Conservation (phyloP, 306 rosid genomes). For the Mimosa bimucronata region DNA sequence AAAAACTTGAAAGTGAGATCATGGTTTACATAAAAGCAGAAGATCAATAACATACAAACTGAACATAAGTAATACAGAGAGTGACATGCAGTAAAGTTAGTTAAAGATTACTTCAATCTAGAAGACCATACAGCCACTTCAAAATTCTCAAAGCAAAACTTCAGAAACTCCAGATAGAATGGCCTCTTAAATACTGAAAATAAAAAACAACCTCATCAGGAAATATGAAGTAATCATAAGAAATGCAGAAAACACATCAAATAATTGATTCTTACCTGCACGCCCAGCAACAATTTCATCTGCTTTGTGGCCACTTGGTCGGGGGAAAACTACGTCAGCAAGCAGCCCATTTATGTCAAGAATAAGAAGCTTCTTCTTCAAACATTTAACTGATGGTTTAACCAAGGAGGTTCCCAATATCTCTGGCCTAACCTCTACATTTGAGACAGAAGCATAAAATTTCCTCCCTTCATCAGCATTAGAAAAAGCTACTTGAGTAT, state of each 20-base stretch:
- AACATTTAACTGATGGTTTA: slow-evolving; percentile 28
- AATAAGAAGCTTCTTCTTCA: slow-evolving; percentile 75
- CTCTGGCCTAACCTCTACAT: slow-evolving; percentile 37
- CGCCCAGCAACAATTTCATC: slow-evolving; percentile 53
- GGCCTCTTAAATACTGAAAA: slow-evolving; percentile 90
- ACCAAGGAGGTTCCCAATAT: slow-evolving; percentile 38
- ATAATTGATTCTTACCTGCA: slow-evolving; percentile 57
- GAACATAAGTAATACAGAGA: not conserved
- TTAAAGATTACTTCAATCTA: slow-evolving; percentile 63
- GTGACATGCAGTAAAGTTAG: slow-evolving; percentile 23
- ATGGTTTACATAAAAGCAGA: not conserved
- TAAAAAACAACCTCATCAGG: slow-evolving; percentile 31
- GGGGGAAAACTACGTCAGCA: slow-evolving; percentile 66
- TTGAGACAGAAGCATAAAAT: slow-evolving; percentile 21
- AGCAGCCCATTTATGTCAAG: slow-evolving; percentile 89
- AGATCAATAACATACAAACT: not conserved
- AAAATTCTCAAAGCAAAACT: slow-evolving; percentile 86
- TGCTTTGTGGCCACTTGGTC: slow-evolving; percentile 55
- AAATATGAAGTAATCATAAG: slow-evolving; percentile 4
- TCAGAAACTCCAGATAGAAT: slow-evolving; percentile 67
- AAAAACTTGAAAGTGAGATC: slow-evolving; percentile 25
- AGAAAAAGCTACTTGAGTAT: slow-evolving; percentile 25
- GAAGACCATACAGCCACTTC: slow-evolving; percentile 95
- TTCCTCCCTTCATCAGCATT: slow-evolving; percentile 19
- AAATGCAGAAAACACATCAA: slow-evolving; percentile 19